Evolutionary conservation across 345 rosid species (phyloP).

Genomic region (Salix arbutifolia): DNA sequence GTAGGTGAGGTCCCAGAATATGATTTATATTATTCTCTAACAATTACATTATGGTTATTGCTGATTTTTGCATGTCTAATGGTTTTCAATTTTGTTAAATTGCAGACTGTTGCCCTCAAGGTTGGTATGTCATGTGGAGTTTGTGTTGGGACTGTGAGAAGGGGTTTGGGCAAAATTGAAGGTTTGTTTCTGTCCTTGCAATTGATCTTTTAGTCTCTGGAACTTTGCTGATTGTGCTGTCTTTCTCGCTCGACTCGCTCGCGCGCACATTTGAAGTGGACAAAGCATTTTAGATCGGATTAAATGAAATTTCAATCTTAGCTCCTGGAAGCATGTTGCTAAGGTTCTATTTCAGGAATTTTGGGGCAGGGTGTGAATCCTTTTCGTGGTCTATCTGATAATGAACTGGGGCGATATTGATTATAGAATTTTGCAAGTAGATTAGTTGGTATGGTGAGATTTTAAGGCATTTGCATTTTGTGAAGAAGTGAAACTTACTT

Average conservation of each 20-base stretch:
- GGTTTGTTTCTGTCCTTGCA: conserved; percentile 35
- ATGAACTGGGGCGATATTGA: not conserved
- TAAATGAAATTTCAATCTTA: not conserved
- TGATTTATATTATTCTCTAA: too few species aligned
- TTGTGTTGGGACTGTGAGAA: conserved; percentile 76
- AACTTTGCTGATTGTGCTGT: not conserved
- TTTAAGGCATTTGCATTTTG: not conserved
- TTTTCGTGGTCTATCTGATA: not conserved
- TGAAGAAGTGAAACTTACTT: not conserved
- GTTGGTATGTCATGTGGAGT: conserved; percentile 86
- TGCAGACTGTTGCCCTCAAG: conserved; percentile 74
- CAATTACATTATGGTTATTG: not conserved
- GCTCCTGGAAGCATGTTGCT: not conserved
- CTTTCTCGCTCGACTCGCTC: not conserved
- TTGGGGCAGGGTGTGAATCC: not conserved
- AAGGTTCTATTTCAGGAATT: not conserved
- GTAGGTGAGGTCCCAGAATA: too few species aligned
- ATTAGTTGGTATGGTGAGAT: not conserved
- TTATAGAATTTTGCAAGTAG: not conserved
- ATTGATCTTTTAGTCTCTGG: not conserved
- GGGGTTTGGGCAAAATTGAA: conserved; percentile 85
- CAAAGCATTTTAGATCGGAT: not conserved
- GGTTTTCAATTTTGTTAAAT: conserved; percentile 9
- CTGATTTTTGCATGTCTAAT: not conserved
- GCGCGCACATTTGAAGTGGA: not conserved